Evolutionary conservation across 179 eudicot genomes (phyloP), one percentile per base, ranked within the genome.

Genomic region (Carnegiea gigantea): DNA sequence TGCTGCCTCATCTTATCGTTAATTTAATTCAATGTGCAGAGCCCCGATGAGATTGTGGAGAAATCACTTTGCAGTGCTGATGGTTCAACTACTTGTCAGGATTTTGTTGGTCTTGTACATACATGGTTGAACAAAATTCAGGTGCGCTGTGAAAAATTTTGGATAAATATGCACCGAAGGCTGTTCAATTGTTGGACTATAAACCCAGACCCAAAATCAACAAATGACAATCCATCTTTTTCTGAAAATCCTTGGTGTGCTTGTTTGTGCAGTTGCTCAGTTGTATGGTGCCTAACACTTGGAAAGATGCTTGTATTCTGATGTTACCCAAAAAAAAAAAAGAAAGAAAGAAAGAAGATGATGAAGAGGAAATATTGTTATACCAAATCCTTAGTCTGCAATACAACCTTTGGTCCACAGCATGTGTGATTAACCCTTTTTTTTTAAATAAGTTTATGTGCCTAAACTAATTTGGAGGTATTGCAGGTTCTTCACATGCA

Each of bases 1-100:
- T 12, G 18, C 30, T n/a, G 68, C 11, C 26, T 62, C 28, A 21
- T 65, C 49, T 33, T 73, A 30, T 77, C 17, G 51, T 28, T 75
- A 23, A 79, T 80, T 82, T 44, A 60, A 79, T 73, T 49, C 87
- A 79, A 80, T 85, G 60, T 88, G 88, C 93, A 96, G 99, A 91
- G 96, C 85, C 93, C 86, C 76, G 97, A 94, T 88, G 99, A 96
- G 86, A 96, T 96, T 65, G 79, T 87, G 82, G 96, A 96, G 65
- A 96, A 92, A 82, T 91, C 93, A 76, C 98, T 96, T 78, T 78
- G 70, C 67, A 91, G 91, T 83, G 86, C 64, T 80, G 97, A 93
- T 91, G 95, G 98, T 65, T 92, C 93, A 86, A 88, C 86, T 70
- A 81, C 80, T 48, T 96, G 98, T 83, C 89, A 91, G 86, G 98